A percentile compares a stretch with the other conserved stretches of the same genome.
These are phyloP conservation scores for Nannizzia gypsea DNA, from an alignment of 2,329 filamentous ascomycete species.

Conservation along the genomic window DNA sequence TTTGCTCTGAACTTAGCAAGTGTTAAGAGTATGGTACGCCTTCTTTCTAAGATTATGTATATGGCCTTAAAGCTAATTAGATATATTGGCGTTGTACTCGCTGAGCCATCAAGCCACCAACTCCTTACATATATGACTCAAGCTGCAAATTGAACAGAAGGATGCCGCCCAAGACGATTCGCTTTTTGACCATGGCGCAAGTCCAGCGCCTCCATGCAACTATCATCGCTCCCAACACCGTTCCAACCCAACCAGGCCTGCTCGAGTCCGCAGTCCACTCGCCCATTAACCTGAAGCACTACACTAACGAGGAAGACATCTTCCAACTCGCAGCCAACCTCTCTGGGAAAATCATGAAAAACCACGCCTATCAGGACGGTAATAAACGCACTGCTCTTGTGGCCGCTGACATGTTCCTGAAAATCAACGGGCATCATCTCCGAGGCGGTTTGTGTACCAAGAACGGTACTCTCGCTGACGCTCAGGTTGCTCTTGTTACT, in stretches of 20 bases:
- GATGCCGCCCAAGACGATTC: background rate
- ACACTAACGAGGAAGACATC: slow-evolving; percentile 16
- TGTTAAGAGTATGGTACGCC: too few species aligned
- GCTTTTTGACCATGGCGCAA: slow-evolving; percentile 13
- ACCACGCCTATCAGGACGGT: slow-evolving; percentile 22
- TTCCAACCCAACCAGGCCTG: slow-evolving; percentile 16
- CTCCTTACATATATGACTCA: too few species aligned
- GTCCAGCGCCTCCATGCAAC: slow-evolving; percentile 8
- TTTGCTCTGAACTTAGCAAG: too few species aligned
- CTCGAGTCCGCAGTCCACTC: slow-evolving; percentile 21
- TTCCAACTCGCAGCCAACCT: slow-evolving; percentile 22
- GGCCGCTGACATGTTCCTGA: slow-evolving; percentile 23
- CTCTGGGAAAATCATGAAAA: slow-evolving; percentile 23
- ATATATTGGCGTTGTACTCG: too few species aligned
- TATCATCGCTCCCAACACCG: slow-evolving; percentile 3
- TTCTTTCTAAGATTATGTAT: too few species aligned
- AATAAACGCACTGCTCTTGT: slow-evolving; percentile 24
- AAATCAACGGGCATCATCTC: slow-evolving; percentile 21
- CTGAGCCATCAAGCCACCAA: too few species aligned
- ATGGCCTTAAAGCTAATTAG: too few species aligned
- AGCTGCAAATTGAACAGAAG: too few species aligned
- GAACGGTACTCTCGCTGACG: slow-evolving; percentile 11
- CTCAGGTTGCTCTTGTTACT: slow-evolving; percentile 13
- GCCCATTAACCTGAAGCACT: slow-evolving; percentile 21
- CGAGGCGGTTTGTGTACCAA: slow-evolving; percentile 10